Conservation (phyloP, 139 green algal genomes). For the Chlorella sorokiniana region DNA sequence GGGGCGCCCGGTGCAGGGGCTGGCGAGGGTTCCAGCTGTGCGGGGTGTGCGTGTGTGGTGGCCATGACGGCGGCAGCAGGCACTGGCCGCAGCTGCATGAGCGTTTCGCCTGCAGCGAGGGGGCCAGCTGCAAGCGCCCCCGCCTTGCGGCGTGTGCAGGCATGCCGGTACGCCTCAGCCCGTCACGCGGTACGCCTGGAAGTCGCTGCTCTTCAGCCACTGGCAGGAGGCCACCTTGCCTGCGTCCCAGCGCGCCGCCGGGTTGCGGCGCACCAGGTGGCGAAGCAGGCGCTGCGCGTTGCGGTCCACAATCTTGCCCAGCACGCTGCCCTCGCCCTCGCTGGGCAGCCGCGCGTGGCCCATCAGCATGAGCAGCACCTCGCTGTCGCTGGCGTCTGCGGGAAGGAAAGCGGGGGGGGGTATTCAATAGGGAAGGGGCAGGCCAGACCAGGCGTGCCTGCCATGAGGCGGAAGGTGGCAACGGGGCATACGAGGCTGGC, state of each 20-base stretch:
- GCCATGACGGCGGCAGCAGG: no score
- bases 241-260: constrained; percentile 11
- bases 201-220: constrained; percentile 26
- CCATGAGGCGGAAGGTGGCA: no score
- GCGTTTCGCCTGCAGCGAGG: no score
- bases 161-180: neutral
- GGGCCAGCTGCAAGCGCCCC: neutral
- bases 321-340: constrained; percentile 19
- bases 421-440: neutral
- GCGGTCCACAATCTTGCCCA: constrained; percentile 13
- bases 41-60: no score
- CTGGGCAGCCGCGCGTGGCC: constrained; percentile 34
- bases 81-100: no score
- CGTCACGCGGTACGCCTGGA: constrained; percentile 26
- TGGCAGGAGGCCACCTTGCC: constrained; percentile 15
- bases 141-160: neutral
- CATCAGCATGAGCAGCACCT: constrained; percentile 31
- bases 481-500: no score
- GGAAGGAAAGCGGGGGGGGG: neutral
- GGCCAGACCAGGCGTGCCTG: no score
- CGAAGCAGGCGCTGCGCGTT: constrained; percentile 31
- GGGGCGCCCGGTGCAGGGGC: no score
- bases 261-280: constrained; percentile 20
- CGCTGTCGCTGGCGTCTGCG: constrained; percentile 19
- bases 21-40: no score